Conservation (phyloP, 1,284 basidiomycete genomes). For the Cystobasidium pallidum region DNA sequence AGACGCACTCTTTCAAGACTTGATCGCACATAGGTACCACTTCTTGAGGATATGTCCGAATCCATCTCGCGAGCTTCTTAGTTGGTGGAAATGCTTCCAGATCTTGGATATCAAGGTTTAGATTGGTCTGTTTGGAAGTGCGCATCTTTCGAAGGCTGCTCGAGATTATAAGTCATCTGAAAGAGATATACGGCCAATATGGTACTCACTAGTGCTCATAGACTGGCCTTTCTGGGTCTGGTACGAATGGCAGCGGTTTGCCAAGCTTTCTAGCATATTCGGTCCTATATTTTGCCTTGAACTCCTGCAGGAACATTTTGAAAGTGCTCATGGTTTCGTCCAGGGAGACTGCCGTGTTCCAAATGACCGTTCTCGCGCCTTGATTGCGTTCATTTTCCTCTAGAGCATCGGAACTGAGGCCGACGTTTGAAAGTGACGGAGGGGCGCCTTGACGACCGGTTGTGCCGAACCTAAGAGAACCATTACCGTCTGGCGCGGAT, state of each 20-base stretch:
- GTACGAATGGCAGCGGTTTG: constrained; percentile 63
- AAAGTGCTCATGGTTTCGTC: constrained; percentile 88
- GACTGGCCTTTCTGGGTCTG: constrained; percentile 68
- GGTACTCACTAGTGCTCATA: constrained; percentile 45
- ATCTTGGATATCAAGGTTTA: constrained; percentile 89
- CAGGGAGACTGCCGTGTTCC: constrained; percentile 67
- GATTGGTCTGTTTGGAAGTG: constrained; percentile 82
- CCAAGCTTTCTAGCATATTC: constrained; percentile 72
- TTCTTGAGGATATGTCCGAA: constrained; percentile 93
- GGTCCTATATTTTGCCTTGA: constrained; percentile 90
- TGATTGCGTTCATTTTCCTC: constrained; percentile 38
- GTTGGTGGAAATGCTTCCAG: constrained; percentile 84
- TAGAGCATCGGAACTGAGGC: constrained; percentile 55
- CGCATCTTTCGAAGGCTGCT: constrained; percentile 73
- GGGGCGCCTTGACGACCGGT: constrained; percentile 57
- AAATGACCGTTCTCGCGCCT: constrained; percentile 39
- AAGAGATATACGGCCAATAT: neutral
- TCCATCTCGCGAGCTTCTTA: constrained; percentile 66
- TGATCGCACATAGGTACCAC: constrained; percentile 97
- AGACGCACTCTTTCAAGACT: constrained; percentile 75
- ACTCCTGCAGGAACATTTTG: constrained; percentile 83
- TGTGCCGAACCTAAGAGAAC: constrained; percentile 30
- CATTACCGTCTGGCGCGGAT: constrained; percentile 32
- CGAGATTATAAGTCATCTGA: neutral
- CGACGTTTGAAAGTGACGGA: constrained; percentile 68